phyloP scores from a whole-genome alignment of 2,329 filamentous ascomycete genomes.

The Hortaea sp. region DNA sequence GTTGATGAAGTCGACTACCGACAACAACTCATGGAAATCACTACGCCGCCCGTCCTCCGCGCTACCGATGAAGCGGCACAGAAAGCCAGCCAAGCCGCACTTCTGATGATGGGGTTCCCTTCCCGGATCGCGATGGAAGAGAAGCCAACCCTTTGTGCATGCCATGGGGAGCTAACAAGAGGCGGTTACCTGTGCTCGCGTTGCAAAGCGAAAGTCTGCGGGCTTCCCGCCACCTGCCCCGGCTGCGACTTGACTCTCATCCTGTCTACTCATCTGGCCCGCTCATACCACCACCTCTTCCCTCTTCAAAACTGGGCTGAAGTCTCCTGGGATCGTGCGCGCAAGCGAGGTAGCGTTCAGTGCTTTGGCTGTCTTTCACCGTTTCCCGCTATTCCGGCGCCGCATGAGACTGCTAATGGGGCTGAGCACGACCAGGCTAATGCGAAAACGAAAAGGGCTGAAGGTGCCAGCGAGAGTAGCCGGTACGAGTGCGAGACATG shows the following conservation, averaged over 20 bases:
- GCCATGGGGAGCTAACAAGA: constrained; percentile 69
- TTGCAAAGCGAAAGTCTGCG: constrained; percentile 81
- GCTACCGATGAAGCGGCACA: constrained; percentile 22
- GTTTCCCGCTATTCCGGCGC: constrained; percentile 50
- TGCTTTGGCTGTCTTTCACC: constrained; percentile 70
- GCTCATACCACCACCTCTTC: constrained; percentile 90
- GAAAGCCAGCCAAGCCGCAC: constrained; percentile 37
- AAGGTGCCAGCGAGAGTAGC: constrained; percentile 67
- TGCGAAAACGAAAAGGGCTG: constrained; percentile 13
- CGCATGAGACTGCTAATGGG: constrained; percentile 11
- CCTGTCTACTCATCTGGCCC: constrained; percentile 80
- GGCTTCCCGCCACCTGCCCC: constrained; percentile 81
- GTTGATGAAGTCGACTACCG: constrained; percentile 80
- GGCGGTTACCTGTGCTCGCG: constrained; percentile 88
- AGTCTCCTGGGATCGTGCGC: constrained; percentile 70
- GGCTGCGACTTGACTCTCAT: constrained; percentile 87
- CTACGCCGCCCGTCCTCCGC: constrained; percentile 81
- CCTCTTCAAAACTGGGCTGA: constrained; percentile 84
- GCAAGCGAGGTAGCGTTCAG: constrained; percentile 34
- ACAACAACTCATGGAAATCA: constrained; percentile 78
- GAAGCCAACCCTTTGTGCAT: constrained; percentile 71
- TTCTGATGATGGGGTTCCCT: constrained; percentile 98
- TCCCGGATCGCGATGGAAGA: constrained; percentile 64
- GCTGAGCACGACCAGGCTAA: constrained; percentile 6
- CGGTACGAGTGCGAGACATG: constrained; percentile 87